These are phyloP conservation scores for Metrosideros polymorpha DNA, from an alignment of 441 rosid species.

Conservation along the genomic window DNA sequence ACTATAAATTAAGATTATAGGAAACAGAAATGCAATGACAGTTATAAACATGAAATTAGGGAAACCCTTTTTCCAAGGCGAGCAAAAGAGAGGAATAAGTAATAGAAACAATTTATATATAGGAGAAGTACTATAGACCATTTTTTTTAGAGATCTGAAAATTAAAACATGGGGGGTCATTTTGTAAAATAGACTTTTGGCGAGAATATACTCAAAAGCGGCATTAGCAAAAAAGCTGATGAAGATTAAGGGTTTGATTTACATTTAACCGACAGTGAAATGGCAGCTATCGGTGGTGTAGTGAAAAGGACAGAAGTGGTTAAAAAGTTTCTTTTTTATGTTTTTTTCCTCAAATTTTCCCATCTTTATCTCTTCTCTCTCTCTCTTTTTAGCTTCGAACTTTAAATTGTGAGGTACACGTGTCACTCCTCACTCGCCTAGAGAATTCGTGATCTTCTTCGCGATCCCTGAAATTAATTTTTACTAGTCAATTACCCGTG, in stretches of 20 bases:
- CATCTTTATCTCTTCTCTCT: neutral
- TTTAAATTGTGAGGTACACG: neutral
- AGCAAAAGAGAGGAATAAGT: no score
- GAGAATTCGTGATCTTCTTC: neutral
- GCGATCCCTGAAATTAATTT: neutral
- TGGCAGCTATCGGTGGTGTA: neutral
- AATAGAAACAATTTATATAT: neutral
- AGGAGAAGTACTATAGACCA: neutral
- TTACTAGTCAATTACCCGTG: neutral
- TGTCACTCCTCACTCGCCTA: neutral
- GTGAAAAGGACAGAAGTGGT: neutral
- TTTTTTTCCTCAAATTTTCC: neutral
- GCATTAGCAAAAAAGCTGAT: neutral
- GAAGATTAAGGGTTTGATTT: neutral
- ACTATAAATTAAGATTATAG: neutral
- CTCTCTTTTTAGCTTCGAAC: neutral
- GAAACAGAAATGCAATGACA: neutral
- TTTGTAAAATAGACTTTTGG: neutral
- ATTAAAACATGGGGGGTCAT: neutral
- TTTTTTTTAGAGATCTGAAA: neutral
- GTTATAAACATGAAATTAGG: accelerated
- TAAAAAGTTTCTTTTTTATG: neutral
- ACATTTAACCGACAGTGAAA: neutral
- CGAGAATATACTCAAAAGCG: neutral
- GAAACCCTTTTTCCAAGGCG: neutral